phyloP scores from a whole-genome alignment of 371 early-diverging fungal genomes.

The Mucor velutinosus region DNA sequence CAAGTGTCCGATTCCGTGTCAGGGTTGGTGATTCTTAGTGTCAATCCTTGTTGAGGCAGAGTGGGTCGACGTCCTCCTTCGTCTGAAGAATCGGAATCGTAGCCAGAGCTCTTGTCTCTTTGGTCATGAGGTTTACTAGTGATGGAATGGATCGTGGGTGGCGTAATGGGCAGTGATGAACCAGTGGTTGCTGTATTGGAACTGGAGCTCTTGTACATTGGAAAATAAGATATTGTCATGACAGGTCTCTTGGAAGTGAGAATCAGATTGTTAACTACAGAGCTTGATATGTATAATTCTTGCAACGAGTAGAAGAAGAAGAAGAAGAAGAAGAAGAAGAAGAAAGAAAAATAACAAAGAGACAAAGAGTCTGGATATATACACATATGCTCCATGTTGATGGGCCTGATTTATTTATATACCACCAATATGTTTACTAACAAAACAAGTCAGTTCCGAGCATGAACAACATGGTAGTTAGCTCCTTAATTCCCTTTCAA shows the following conservation, averaged over 20 bases:
- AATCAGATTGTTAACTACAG: not conserved
- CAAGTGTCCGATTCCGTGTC: not conserved
- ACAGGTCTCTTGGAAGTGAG: not conserved
- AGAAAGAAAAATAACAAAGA: not conserved
- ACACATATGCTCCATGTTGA: not conserved
- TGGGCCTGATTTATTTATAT: not conserved
- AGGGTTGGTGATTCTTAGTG: conserved; percentile 8
- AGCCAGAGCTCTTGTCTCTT: not conserved
- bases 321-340: not conserved
- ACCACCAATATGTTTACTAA: not conserved
- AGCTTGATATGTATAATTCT: not conserved
- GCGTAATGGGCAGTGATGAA: not conserved
- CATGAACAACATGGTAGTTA: not conserved
- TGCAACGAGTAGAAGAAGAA: not conserved
- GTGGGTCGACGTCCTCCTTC: not conserved
- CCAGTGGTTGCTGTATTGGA: not conserved
- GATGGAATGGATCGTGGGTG: not conserved
- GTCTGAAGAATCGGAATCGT: conserved; percentile 13
- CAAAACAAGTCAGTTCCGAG: not conserved
- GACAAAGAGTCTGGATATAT: not conserved
- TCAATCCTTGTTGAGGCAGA: not conserved
- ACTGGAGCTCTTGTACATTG: not conserved
- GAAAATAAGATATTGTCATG: not conserved
- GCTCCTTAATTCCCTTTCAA: not conserved
- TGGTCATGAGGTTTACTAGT: not conserved